Evolutionary conservation across 768 basidiomycete genomes (phyloP), one percentile per base, ranked within the genome.

Genomic region (Lactifluus piperatus): DNA sequence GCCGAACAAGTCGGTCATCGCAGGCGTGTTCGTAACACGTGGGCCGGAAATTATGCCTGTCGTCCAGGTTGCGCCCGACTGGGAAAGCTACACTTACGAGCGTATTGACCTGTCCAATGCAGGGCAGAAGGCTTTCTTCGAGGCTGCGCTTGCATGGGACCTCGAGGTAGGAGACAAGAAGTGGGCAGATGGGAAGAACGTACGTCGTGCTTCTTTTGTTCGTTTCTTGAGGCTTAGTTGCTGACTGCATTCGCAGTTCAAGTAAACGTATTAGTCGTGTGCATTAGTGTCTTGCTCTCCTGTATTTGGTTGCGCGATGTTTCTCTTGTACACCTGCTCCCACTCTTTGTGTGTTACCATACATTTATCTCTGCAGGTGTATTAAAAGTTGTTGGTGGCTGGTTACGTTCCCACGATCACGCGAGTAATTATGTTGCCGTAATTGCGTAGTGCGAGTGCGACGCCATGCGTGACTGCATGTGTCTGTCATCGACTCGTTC

Each of bases 111-210:
- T 93, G 48, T 74, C 73, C 50, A 86, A 86, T 60, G 77, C 75
- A 27, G 84, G 75, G 18, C 86, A 97, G 67, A 94, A 94, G 79
- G 77, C 78, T 61, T 94, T 88, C 83, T 94, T 98, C 70, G 91
- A 93, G 79, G 88, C 79, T 65, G 90, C 89, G 26, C 81, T 95
- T 66, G 90, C 93, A 49, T 97, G 95, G 95, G 93, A 95, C 76
- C 74, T 95, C 61, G 84, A 87, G 74, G 67, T 97, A 56, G 85
- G 86, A 64, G 95, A 87, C 30, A 93, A 91, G 82, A 81, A 82
- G 71, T 97, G 91, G 91, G 84, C 75, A 51, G 94, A 94, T 75
- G 90, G 90, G 64, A 91, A 91, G 80, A 88, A 84, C 71, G 87
- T 91, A 71, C 77, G 90, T 81, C 16, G 26, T 29, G 34, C 56